These are phyloP conservation scores for Fusarium denticulatum DNA, from an alignment of 2,329 filamentous ascomycete genomes.

Conservation along the genomic window DNA sequence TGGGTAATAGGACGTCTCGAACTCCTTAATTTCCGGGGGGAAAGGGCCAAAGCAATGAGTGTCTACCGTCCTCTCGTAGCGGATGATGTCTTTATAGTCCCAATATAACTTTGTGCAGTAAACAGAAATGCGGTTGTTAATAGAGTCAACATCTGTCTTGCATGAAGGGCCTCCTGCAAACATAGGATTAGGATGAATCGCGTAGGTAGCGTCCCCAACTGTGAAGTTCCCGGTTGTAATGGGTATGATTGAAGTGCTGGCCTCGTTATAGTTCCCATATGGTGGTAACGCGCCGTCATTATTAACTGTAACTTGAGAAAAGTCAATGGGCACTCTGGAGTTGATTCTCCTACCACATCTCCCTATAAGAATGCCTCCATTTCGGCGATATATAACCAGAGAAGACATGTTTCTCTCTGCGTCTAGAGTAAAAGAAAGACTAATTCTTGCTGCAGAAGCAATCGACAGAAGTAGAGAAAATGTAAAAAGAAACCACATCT, in stretches of 20 bases:
- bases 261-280: background rate
- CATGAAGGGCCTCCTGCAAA: background rate
- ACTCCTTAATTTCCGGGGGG: accelerated
- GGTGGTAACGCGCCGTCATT: accelerated
- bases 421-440: background rate
- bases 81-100: accelerated
- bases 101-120: accelerated
- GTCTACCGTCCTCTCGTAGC: accelerated
- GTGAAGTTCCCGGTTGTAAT: background rate
- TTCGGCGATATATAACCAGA: accelerated
- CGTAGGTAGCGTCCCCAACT: accelerated
- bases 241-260: accelerated
- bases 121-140: background rate
- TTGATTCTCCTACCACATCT: accelerated
- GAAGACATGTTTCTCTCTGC: accelerated
- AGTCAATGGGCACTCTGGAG: accelerated
- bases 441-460: background rate
- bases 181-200: accelerated
- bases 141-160: background rate
- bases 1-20: accelerated
- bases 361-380: accelerated
- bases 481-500: background rate
- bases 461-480: background rate
- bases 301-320: accelerated
- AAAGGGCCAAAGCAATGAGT: background rate